Base-by-base conservation (phyloP, 352 stramenopile genomes). In the Phytophthora uliginosa region DNA sequence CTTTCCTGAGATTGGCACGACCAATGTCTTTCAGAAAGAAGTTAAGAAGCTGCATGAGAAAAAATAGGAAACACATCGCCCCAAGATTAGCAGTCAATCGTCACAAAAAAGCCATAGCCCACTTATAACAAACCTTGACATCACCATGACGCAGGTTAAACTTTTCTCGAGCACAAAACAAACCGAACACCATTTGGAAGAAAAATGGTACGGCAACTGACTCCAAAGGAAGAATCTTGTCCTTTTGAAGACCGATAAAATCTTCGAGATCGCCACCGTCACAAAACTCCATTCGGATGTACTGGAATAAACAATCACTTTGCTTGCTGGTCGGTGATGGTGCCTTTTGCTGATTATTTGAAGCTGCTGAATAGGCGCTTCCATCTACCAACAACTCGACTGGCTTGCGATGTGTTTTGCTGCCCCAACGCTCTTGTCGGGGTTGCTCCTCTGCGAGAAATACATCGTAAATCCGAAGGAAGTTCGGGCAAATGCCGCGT, bases 261-360 rank as follows among this genome's bases (percentile, higher is more conserved):
- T 99, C 86, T 84, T 99, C 98, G 10, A 99, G 74, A 78, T 99
- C 98, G 15, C 98, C 98, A 47, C 96, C 86, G 54, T 95, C 85
- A 76, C 98, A 99, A 13, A 99, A 95, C 74, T 99, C 98, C 98
- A 99, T 99, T 24, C 93, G 87, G 64, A 99, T 99, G 74, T 98
- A 99, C 82, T 99, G 98, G 71, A 90, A 99, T 33, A 94, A 58
- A 3, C 61, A 55, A 28, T 77, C 48, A 22, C 20, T 59, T 47
- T 75, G 53, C 15, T 60, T 55, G 31, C 31, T 45, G 38, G 17
- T 18, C 13, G 51, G 20, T 47, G n/a, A 33, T 24, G 33, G 6
- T 54, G 22, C 12, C 24, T 73, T 20, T 52, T 68, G 22, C n/a
- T 60, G 38, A 10, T 45, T 51, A 34, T 4, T 53, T 31, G 33